Percentiles rank a stretch among this genome's conserved stretches.
phyloP scores from a whole-genome alignment of 192 early-diverging fungal genomes.

The Dimargaris xerosporica region DNA sequence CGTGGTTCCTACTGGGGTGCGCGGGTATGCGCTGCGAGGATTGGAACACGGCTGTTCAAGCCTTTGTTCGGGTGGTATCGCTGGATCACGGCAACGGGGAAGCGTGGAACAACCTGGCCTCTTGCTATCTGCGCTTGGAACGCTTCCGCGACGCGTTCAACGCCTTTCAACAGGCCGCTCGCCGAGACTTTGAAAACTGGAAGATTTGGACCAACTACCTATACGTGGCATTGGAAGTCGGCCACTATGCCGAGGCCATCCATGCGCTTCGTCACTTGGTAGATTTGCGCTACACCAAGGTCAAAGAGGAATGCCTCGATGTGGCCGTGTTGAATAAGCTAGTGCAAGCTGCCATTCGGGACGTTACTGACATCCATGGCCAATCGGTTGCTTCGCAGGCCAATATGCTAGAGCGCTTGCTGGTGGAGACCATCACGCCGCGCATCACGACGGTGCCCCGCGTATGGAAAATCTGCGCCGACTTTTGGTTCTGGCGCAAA shows the following conservation, averaged over 20 bases:
- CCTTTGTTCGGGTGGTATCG: slow-evolving; percentile 58
- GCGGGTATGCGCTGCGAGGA: slow-evolving; percentile 68
- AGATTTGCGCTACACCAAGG: slow-evolving; percentile 55
- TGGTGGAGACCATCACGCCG: slow-evolving; percentile 52
- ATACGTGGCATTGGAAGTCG: slow-evolving; percentile 58
- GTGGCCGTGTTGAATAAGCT: slow-evolving; percentile 61
- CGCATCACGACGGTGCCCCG: slow-evolving; percentile 56
- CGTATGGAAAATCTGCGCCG: slow-evolving; percentile 59
- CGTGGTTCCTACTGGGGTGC: slow-evolving; percentile 95
- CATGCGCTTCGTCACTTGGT: slow-evolving; percentile 69
- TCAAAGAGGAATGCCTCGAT: slow-evolving; percentile 58
- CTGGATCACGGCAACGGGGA: slow-evolving; percentile 75
- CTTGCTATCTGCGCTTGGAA: slow-evolving; percentile 55
- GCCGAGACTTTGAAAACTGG: slow-evolving; percentile 64
- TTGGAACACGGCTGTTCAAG: slow-evolving; percentile 53
- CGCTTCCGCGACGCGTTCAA: slow-evolving; percentile 64
- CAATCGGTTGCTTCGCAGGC: slow-evolving; percentile 26
- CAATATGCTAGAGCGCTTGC: slow-evolving; percentile 36
- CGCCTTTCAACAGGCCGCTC: slow-evolving; percentile 66
- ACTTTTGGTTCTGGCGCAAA: slow-evolving; percentile 59
- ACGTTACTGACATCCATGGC: background rate
- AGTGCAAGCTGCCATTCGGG: slow-evolving; percentile 41
- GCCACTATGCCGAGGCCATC: slow-evolving; percentile 68
- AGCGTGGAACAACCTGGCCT: slow-evolving; percentile 94
- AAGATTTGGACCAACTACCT: slow-evolving; percentile 92